Base-by-base conservation (phyloP, 805 yeast species). In the Metschnikowia santaceciliae region DNA sequence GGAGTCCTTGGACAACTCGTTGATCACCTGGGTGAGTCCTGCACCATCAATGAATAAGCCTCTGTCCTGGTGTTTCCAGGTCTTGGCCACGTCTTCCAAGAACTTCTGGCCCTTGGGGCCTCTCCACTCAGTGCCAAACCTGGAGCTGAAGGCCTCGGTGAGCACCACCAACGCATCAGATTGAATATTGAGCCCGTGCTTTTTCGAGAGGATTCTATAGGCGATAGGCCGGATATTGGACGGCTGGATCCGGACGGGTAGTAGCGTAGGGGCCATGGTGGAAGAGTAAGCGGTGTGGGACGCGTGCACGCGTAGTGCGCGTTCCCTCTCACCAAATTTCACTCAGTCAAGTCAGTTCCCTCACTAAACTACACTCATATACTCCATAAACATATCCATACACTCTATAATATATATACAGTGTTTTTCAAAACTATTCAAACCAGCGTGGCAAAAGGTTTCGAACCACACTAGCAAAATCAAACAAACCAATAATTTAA, bases 151-250 rank as follows among this genome's bases (percentile, higher is more conserved):
- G 48, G 81, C 78, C n/a, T 82, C 83, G 1, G 97, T 88, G 32
- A 94, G 70, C 1, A 79, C 78, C 41, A 76, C 79, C 14, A 94
- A 72, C 0, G 97, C 98, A 55, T 87, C 84, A 0, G 97, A 84
- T 61, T 92, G 90, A 55, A 94, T 80, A 65, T 90, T 90, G 30
- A 94, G 77, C 0, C 97, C 97, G 64, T 90, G 92, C 63, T 92
- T 94, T 68, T 90, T 92, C 4, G 98, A 88, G 7, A 94, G 68
- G 1, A 92, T 80, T 38, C 99, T 75, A 66, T 91, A 94, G 0
- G 97, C 97, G 45, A 92, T 71, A 0, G 99, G 99, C 42, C 99
- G 79, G 41, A 94, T 72, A 61, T 88, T 88, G 0, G 92, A 81
- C 0, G 97, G 89, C 48, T 83, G 87, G 1, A 92, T 80, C 51